phyloP scores from a whole-genome alignment of 768 basidiomycete genomes.

The Trametes cubensis region DNA sequence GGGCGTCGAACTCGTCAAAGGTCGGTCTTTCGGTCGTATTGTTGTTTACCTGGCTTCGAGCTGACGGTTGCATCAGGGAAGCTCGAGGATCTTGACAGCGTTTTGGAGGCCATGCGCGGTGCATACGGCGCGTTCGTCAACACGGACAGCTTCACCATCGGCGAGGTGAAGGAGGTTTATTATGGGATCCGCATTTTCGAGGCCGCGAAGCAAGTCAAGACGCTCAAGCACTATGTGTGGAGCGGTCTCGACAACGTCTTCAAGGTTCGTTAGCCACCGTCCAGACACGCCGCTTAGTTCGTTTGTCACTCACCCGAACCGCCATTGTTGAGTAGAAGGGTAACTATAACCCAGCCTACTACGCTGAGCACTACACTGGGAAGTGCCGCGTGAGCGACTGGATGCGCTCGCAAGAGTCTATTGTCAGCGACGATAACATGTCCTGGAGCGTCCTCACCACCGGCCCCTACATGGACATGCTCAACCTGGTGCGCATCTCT shows the following conservation, averaged over 20 bases:
- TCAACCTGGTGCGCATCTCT: conserved; percentile 8
- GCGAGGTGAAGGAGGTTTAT: conserved; percentile 43
- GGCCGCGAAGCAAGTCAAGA: conserved; percentile 37
- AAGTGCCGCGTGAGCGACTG: conserved; percentile 45
- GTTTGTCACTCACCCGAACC: conserved; percentile 6
- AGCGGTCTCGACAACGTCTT: conserved; percentile 42
- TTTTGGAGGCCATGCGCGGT: conserved; percentile 37
- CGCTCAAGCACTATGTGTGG: conserved; percentile 44
- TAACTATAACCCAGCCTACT: conserved; percentile 35
- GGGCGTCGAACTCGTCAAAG: conserved; percentile 43
- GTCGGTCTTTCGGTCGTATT: conserved; percentile 21
- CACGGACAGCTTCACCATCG: conserved; percentile 39
- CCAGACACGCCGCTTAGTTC: background rate
- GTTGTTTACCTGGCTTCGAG: background rate
- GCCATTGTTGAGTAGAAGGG: conserved; percentile 4
- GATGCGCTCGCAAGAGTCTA: conserved; percentile 39
- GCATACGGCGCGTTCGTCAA: conserved; percentile 43
- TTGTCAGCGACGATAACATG: conserved; percentile 35
- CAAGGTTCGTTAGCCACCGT: conserved; percentile 35
- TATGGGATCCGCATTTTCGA: conserved; percentile 47
- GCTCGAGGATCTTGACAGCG: conserved; percentile 35
- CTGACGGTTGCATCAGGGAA: conserved; percentile 27
- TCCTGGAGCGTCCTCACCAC: conserved; percentile 44
- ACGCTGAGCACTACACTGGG: conserved; percentile 41
- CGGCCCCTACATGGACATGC: conserved; percentile 26